Evolutionary conservation across 2,329 filamentous ascomycete species (phyloP).

Genomic region (Penicillium sp.): DNA sequence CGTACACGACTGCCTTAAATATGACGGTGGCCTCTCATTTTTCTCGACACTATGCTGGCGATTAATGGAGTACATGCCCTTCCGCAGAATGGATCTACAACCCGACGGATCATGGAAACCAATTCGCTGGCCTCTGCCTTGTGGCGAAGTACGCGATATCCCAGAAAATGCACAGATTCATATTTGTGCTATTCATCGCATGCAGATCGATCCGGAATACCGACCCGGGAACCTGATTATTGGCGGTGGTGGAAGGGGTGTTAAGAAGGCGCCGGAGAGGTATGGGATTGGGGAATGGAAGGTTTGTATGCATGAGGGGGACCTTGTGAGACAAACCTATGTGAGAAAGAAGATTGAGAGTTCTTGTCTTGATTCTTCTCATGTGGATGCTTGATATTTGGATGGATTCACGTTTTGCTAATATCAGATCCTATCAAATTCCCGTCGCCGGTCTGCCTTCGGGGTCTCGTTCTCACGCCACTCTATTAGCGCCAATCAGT

Average conservation of each 20-base stretch:
- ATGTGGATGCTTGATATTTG: background rate
- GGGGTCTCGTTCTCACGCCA: no score
- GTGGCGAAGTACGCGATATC: constrained; percentile 70
- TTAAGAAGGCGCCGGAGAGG: constrained; percentile 2
- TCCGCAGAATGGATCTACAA: constrained; percentile 70
- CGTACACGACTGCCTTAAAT: constrained; percentile 67
- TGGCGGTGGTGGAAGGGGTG: constrained; percentile 57
- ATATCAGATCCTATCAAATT: background rate
- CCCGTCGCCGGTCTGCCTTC: background rate
- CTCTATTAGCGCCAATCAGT: no score
- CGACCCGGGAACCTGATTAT: constrained; percentile 71
- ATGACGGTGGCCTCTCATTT: constrained; percentile 54
- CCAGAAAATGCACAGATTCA: constrained; percentile 66
- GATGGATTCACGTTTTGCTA: background rate
- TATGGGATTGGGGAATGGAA: constrained; percentile 16
- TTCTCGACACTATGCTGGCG: constrained; percentile 63
- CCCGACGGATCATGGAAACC: constrained; percentile 58
- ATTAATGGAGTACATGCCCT: constrained; percentile 72
- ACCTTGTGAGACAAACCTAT: constrained; percentile 16
- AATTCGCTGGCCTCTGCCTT: constrained; percentile 70
- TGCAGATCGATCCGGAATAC: constrained; percentile 61
- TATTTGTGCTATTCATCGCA: constrained; percentile 67
- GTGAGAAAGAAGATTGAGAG: constrained; percentile 3
- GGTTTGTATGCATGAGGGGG: constrained; percentile 12
- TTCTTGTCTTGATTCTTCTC: background rate